Conservation (phyloP, 306 rosid genomes). For the Hippophae rhamnoides region DNA sequence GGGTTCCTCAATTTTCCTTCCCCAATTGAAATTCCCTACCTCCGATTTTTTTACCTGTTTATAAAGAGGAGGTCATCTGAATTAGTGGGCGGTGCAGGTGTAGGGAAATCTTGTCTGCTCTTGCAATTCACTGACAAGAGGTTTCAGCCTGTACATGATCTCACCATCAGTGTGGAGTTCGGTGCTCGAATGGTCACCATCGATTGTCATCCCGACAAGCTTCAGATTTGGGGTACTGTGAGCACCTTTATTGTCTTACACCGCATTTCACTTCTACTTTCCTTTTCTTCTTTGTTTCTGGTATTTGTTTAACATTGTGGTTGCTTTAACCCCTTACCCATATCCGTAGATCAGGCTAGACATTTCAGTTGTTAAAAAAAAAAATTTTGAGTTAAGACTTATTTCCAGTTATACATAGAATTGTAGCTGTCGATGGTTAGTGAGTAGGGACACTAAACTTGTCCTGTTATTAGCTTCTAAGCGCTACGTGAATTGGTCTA, state of each 20-base stretch:
- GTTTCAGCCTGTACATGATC: slow-evolving; percentile 96
- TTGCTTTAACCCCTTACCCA: too few species aligned
- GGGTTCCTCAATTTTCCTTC: slow-evolving; percentile 28
- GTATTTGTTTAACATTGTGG: background rate
- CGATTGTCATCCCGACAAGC: slow-evolving; percentile 73
- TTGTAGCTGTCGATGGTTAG: too few species aligned
- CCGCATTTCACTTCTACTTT: background rate
- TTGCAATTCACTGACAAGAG: slow-evolving; percentile 94
- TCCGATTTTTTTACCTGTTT: background rate
- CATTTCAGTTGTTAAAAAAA: too few species aligned
- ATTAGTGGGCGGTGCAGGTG: slow-evolving; percentile 43
- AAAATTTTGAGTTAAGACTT: too few species aligned
- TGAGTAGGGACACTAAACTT: too few species aligned
- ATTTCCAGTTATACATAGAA: too few species aligned
- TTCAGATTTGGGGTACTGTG: slow-evolving; percentile 98
- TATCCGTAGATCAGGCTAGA: too few species aligned
- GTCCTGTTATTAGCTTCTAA: too few species aligned
- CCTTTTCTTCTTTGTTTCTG: background rate
- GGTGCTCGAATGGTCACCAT: slow-evolving; percentile 97
- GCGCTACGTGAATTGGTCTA: too few species aligned
- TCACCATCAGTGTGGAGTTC: slow-evolving; percentile 91
- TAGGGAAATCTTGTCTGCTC: slow-evolving; percentile 87
- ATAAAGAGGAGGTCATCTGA: background rate
- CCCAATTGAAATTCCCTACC: background rate
- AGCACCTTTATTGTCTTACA: slow-evolving; percentile 9